A percentile compares a stretch with the other conserved stretches of the same genome.
phyloP scores from a whole-genome alignment of 2,329 filamentous ascomycete species.

The Fusarium austroafricanum region DNA sequence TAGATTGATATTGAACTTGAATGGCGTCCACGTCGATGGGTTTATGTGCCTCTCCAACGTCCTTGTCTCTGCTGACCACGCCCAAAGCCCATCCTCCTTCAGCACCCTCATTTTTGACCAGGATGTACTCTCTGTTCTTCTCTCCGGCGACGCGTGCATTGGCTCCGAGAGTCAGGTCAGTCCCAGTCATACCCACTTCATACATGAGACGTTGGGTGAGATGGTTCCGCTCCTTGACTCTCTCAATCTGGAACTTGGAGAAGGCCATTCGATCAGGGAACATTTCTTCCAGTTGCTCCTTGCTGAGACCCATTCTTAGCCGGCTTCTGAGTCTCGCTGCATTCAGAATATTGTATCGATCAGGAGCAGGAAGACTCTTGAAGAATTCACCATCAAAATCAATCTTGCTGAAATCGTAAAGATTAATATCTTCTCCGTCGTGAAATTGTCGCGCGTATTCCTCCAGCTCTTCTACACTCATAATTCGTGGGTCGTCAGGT shows the following conservation, averaged over 20 bases:
- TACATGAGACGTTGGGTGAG: slow-evolving; percentile 95
- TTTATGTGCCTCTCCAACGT: slow-evolving; percentile 82
- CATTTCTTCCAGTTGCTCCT: slow-evolving; percentile 96
- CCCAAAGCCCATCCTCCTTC: slow-evolving; percentile 97
- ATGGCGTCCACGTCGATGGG: slow-evolving; percentile 90
- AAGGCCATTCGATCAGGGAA: slow-evolving; percentile 98
- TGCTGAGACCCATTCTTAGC: slow-evolving; percentile 93
- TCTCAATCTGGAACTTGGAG: slow-evolving; percentile 94
- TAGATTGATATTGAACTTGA: slow-evolving; percentile 66
- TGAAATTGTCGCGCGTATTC: slow-evolving; percentile 94
- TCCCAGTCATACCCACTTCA: slow-evolving; percentile 87
- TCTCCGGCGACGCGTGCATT: slow-evolving; percentile 82
- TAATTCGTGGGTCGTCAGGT: slow-evolving; percentile 92
- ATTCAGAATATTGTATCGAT: slow-evolving; percentile 97
- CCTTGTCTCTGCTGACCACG: slow-evolving; percentile 87
- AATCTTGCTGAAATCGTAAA: slow-evolving; percentile 98
- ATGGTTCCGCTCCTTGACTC: slow-evolving; percentile 91
- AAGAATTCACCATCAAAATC: slow-evolving; percentile 98
- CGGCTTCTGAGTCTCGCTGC: slow-evolving; percentile 89
- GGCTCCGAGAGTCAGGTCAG: slow-evolving; percentile 75
- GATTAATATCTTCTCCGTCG: slow-evolving; percentile 86
- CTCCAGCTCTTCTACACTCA: slow-evolving; percentile 94
- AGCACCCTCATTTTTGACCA: slow-evolving; percentile 94
- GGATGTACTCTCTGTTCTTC: slow-evolving; percentile 90
- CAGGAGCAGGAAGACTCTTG: slow-evolving; percentile 85